Evolutionary conservation across 169 alveolate species (phyloP), one percentile per base, ranked within the genome.

Genomic region (Sarcocystis neurona): DNA sequence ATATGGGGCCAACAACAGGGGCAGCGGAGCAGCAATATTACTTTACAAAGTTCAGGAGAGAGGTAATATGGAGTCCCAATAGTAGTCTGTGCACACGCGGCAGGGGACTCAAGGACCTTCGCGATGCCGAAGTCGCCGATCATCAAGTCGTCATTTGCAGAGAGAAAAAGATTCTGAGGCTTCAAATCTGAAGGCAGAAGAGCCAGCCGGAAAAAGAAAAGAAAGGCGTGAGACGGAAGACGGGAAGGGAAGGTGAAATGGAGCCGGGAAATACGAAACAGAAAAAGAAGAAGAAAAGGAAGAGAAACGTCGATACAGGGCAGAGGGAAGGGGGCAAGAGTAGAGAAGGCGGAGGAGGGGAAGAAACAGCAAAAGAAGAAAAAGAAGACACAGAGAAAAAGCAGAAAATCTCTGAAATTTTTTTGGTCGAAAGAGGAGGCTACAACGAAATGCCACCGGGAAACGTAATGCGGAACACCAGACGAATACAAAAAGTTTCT

Each of bases 51-150:
- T 94, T 99, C 99, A 0, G 99, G 99, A 47, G 99, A 97, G 93
- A 99, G 93, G 95, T 98, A 99, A 94, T 98, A 99, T 0, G 99
- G 99, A 15, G 99, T 98, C 56, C 99, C 99, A 79, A 98, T 97
- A 89, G 97, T 95, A 27, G 99, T 98, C 58, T 94, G 94, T 20
- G 99, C 99, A 94, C 97, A 97, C 78, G 97, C 97, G 56, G 95
- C 94, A 2, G 99, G 95, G 75, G 96, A 94, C 78, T 95, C 96
- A 74, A 98, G 96, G 46, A 97, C 96, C 93, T 97, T 97, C 77
- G 98, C 95, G 47, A 97, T 97, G 32, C 99, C 99, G 88, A 97
- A 97, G 88, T 97, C 99, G 39, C 99, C 98, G 50, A 97, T 92
- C 85, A 96, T 93, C 53, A 97, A 93, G 58, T 96, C 93, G 53